phyloP scores from a whole-genome alignment of 768 basidiomycete genomes.

The Termitomyces sp. region DNA sequence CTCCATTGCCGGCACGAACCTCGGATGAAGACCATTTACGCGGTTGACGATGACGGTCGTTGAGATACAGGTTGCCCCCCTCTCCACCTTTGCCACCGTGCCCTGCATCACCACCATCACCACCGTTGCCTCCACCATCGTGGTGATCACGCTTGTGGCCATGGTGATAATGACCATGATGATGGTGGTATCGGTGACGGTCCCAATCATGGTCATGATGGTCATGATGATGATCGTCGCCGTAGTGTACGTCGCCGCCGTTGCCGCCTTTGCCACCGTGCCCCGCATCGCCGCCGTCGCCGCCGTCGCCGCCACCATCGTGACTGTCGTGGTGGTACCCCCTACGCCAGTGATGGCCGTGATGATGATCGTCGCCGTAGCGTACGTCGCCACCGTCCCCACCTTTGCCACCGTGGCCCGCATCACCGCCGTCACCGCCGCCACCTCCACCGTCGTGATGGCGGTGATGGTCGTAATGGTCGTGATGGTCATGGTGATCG shows the following conservation, averaged over 20 bases:
- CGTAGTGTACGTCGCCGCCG: neutral
- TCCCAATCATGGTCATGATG: neutral
- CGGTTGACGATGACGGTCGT: neutral
- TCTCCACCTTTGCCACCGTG: constrained; percentile 2
- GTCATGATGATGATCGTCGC: neutral
- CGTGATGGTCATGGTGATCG: too few relatives aligned
- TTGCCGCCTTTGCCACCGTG: neutral
- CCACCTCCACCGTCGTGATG: neutral
- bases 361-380: too few relatives aligned
- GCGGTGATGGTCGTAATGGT: too few relatives aligned
- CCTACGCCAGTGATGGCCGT: too few relatives aligned
- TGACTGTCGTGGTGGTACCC: too few relatives aligned
- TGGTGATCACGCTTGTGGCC: neutral
- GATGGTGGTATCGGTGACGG: neutral
- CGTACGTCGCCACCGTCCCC: neutral
- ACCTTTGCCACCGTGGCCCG: neutral
- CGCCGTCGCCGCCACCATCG: neutral
- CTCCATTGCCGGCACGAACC: neutral
- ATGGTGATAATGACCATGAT: too few relatives aligned
- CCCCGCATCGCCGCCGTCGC: neutral
- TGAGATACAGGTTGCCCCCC: neutral
- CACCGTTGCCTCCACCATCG: neutral
- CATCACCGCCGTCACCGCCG: neutral
- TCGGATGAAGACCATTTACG: neutral
- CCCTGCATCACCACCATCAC: neutral